Evolutionary conservation across 2,329 filamentous ascomycete genomes (phyloP).

Genomic region (Fusarium ambrosium): DNA sequence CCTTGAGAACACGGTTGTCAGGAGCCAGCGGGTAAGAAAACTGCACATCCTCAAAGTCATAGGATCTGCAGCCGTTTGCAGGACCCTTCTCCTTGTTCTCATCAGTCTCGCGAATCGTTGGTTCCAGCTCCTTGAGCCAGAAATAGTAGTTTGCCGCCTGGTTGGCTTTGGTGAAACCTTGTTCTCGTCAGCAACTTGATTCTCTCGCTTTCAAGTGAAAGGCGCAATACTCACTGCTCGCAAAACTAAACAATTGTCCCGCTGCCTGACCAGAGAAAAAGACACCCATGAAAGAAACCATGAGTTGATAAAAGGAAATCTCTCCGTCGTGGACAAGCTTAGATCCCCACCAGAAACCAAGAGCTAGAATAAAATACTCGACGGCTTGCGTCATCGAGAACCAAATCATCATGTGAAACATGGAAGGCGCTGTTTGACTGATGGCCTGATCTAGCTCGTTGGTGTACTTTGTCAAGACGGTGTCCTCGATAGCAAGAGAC

Average conservation of each 20-base stretch:
- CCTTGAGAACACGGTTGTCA: slow-evolving; percentile 26
- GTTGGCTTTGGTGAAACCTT: slow-evolving; percentile 62
- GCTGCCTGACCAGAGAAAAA: slow-evolving; percentile 58
- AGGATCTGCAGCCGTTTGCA: slow-evolving; percentile 41
- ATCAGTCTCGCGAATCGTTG: slow-evolving; percentile 9
- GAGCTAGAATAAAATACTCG: slow-evolving; percentile 53
- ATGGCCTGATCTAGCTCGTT: slow-evolving; percentile 47
- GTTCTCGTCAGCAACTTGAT: no score
- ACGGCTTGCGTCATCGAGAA: slow-evolving; percentile 53
- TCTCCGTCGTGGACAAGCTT: slow-evolving; percentile 55
- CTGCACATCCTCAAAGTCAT: slow-evolving; percentile 61
- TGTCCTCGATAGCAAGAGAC: slow-evolving; percentile 56
- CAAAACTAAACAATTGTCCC: slow-evolving; percentile 57
- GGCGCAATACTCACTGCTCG: slow-evolving; percentile 53
- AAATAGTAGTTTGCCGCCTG: slow-evolving; percentile 64
- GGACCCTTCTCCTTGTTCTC: slow-evolving; percentile 11
- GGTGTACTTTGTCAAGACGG: slow-evolving; percentile 47
- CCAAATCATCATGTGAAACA: slow-evolving; percentile 50
- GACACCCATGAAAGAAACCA: slow-evolving; percentile 65
- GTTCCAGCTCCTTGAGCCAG: slow-evolving; percentile 52
- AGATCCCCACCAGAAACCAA: slow-evolving; percentile 58
- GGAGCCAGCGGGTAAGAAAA: slow-evolving; percentile 51
- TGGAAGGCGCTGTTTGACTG: slow-evolving; percentile 35
- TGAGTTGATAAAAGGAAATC: slow-evolving; percentile 64
- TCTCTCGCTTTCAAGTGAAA: background rate